Percentiles rank a stretch among this genome's conserved stretches.
These are phyloP conservation scores for Chlorophyllum brunneum DNA, from an alignment of 768 basidiomycete genomes.

Conservation along the genomic window DNA sequence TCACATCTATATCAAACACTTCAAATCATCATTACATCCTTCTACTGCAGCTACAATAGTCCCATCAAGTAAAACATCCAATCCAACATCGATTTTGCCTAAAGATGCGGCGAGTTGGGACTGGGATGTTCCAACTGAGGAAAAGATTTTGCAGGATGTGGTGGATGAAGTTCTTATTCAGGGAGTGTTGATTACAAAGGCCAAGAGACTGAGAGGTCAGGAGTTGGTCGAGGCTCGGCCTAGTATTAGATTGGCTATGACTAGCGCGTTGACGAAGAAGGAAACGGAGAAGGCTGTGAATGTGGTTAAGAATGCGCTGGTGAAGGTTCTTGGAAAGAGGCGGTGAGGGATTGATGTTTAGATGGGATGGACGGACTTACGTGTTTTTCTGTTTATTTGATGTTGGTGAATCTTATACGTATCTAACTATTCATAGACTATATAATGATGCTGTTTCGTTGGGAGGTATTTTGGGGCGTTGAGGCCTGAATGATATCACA, in stretches of 20 bases:
- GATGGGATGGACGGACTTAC: background rate
- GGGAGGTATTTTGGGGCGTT: too few species aligned
- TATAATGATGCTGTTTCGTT: background rate
- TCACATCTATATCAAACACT: slow-evolving; percentile 64
- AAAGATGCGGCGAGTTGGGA: slow-evolving; percentile 43
- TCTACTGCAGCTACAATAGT: slow-evolving; percentile 20
- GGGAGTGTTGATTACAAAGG: slow-evolving; percentile 83
- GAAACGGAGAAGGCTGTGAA: slow-evolving; percentile 87
- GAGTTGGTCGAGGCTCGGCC: slow-evolving; percentile 81
- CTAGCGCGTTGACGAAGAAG: slow-evolving; percentile 77
- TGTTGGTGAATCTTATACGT: background rate
- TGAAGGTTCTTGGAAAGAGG: slow-evolving; percentile 68
- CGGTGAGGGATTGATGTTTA: slow-evolving; percentile 25
- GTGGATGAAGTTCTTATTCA: slow-evolving; percentile 82
- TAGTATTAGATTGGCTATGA: slow-evolving; percentile 80
- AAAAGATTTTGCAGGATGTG: slow-evolving; percentile 82
- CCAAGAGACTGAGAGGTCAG: slow-evolving; percentile 78
- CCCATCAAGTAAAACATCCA: slow-evolving; percentile 10
- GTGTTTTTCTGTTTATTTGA: background rate
- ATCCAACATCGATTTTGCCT: slow-evolving; percentile 19
- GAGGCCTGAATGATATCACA: too few species aligned
- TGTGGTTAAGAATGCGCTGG: slow-evolving; percentile 68
- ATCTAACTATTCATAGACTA: slow-evolving; percentile 5
- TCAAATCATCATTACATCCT: slow-evolving; percentile 23
- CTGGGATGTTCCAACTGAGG: slow-evolving; percentile 66